Percentiles rank a stretch among this genome's conserved stretches.
phyloP scores from a whole-genome alignment of 163 green algal genomes.

The Scenedesmus sp. region DNA sequence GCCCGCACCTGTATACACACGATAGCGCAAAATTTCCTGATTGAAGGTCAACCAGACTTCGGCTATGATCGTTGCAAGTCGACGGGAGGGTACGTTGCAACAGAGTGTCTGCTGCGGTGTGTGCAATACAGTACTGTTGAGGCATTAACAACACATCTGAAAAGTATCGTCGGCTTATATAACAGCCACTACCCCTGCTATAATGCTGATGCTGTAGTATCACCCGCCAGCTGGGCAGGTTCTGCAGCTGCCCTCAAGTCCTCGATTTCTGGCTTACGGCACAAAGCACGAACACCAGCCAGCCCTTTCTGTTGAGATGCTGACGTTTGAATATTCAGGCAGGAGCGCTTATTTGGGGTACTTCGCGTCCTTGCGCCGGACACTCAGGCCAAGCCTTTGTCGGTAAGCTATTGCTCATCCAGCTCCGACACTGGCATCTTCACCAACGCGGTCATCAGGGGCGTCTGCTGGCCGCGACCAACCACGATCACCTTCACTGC shows the following conservation, averaged over 20 bases:
- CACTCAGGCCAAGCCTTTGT: background rate
- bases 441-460: constrained; percentile 63
- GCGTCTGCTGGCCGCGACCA: constrained; percentile 33
- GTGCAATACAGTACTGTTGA: background rate
- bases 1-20: background rate
- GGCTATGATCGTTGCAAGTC: background rate
- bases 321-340: too few relatives aligned
- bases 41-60: too few relatives aligned
- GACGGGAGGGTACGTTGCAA: background rate
- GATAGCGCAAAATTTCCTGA: too few relatives aligned
- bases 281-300: background rate
- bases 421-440: constrained; percentile 69
- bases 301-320: too few relatives aligned
- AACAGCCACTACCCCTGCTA: background rate
- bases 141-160: background rate
- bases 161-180: background rate
- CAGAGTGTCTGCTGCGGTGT: background rate
- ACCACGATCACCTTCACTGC: constrained; percentile 67
- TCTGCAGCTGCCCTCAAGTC: constrained; percentile 11
- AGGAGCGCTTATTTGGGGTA: background rate
- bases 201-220: background rate
- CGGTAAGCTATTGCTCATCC: constrained; percentile 34
- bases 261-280: background rate
- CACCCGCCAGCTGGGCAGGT: constrained; percentile 7
- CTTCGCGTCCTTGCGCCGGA: background rate